These are phyloP conservation scores for Sungouiozyma intestinalis DNA, from an alignment of 805 yeast species.

Conservation along the genomic window DNA sequence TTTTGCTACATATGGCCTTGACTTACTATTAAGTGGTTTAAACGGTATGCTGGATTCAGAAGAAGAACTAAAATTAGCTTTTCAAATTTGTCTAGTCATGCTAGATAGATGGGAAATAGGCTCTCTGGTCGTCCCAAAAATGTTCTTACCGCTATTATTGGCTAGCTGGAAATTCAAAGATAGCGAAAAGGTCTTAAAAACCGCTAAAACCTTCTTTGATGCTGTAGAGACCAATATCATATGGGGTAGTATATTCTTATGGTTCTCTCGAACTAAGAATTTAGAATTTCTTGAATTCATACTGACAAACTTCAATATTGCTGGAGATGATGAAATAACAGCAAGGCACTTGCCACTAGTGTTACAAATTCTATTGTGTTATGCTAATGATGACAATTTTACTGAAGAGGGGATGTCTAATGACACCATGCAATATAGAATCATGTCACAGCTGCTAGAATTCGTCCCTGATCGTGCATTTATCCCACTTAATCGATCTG, in stretches of 20 bases:
- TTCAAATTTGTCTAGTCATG: constrained; percentile 56
- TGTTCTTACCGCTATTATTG: constrained; percentile 55
- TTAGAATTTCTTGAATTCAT: constrained; percentile 48
- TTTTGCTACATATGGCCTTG: constrained; percentile 48
- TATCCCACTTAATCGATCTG: constrained; percentile 40
- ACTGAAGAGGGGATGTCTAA: background rate
- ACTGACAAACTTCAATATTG: constrained; percentile 52
- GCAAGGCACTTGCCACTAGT: constrained; percentile 66
- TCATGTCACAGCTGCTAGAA: constrained; percentile 33
- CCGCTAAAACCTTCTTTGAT: constrained; percentile 69
- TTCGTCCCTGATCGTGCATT: constrained; percentile 56
- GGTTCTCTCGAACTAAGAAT: constrained; percentile 23
- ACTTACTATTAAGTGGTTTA: constrained; percentile 43
- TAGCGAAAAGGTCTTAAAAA: constrained; percentile 34
- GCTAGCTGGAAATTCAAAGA: constrained; percentile 32
- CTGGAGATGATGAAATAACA: constrained; percentile 77
- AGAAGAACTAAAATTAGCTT: constrained; percentile 34
- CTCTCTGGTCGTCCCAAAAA: constrained; percentile 52
- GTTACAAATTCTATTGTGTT: constrained; percentile 37
- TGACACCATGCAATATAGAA: background rate
- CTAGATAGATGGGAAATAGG: constrained; percentile 97
- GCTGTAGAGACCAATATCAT: constrained; percentile 72
- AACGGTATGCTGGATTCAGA: constrained; percentile 34
- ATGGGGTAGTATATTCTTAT: constrained; percentile 53
- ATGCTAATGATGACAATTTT: constrained; percentile 9